Percentiles rank a stretch among this genome's conserved stretches.
phyloP scores from a whole-genome alignment of 768 basidiomycete genomes.

The Sistotremastrum suecicum region DNA sequence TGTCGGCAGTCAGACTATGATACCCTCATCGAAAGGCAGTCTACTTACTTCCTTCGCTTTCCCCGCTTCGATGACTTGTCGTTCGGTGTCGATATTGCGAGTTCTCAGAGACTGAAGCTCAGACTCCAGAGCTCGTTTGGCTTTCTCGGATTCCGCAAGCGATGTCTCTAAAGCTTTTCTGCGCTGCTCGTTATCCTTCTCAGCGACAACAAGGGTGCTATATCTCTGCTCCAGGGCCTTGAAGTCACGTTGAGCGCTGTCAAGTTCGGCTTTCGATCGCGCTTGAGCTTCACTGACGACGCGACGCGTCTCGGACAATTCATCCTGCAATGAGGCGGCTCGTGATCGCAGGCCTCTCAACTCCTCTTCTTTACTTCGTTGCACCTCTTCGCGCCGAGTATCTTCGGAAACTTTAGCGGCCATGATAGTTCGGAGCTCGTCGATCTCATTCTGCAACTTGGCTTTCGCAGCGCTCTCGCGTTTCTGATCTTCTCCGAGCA shows the following conservation, averaged over 20 bases:
- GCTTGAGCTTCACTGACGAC: constrained; percentile 50
- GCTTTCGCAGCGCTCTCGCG: constrained; percentile 29
- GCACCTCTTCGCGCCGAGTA: constrained; percentile 66
- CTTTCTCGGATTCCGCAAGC: constrained; percentile 49
- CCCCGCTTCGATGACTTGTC: constrained; percentile 42
- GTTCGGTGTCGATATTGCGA: constrained; percentile 54
- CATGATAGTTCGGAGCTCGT: constrained; percentile 72
- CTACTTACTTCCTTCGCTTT: constrained; percentile 60
- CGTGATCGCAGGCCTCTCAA: constrained; percentile 57
- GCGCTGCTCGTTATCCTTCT: constrained; percentile 37
- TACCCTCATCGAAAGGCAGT: neutral
- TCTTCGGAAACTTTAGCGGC: constrained; percentile 82
- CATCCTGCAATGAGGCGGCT: constrained; percentile 43
- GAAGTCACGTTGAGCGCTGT: constrained; percentile 47
- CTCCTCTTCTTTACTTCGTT: constrained; percentile 80
- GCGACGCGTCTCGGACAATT: constrained; percentile 52
- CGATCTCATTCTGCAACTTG: constrained; percentile 70
- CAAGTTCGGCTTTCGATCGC: constrained; percentile 64
- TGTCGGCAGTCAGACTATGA: constrained; percentile 2
- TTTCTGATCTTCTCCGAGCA: constrained; percentile 42
- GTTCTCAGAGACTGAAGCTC: constrained; percentile 59
- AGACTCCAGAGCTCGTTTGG: constrained; percentile 51
- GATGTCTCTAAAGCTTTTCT: constrained; percentile 33
- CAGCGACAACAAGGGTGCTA: constrained; percentile 46
- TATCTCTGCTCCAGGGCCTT: constrained; percentile 44